These are phyloP conservation scores for Psilocybe tampanensis DNA, from an alignment of 768 basidiomycete genomes.

Conservation along the genomic window DNA sequence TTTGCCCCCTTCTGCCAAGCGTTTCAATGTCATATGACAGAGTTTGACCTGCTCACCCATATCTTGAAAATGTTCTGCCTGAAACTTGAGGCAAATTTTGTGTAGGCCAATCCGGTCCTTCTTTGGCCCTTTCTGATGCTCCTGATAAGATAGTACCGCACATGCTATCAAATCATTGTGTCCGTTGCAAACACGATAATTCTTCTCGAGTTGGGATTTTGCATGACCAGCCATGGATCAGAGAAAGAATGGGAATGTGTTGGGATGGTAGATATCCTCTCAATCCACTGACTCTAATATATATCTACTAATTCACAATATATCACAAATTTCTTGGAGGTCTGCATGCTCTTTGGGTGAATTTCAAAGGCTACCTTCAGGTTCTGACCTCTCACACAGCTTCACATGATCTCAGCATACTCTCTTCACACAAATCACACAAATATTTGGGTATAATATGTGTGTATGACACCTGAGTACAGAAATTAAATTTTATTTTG, in stretches of 20 bases:
- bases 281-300: not conserved
- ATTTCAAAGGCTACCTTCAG: too few relatives aligned
- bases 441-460: too few relatives aligned
- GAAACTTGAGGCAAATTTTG: not conserved
- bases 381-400: too few relatives aligned
- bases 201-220: not conserved
- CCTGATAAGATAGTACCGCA: not conserved
- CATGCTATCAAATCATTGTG: not conserved
- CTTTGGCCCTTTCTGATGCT: not conserved
- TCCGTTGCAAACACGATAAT: not conserved
- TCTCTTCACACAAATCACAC: too few relatives aligned
- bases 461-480: too few relatives aligned
- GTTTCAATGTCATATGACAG: conserved; percentile 14
- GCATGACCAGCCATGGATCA: not conserved
- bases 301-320: not conserved
- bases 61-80: conserved; percentile 3
- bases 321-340: not conserved
- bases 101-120: not conserved
- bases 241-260: not conserved
- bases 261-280: not conserved
- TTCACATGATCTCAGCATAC: too few relatives aligned
- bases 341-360: too few relatives aligned
- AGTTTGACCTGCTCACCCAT: conserved; percentile 14
- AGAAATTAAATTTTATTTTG: too few relatives aligned
- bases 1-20: conserved; percentile 5